Percentiles rank a stretch among this genome's conserved stretches.
phyloP scores from a whole-genome alignment of 768 basidiomycete genomes.

The Phaeolepiota aurea region DNA sequence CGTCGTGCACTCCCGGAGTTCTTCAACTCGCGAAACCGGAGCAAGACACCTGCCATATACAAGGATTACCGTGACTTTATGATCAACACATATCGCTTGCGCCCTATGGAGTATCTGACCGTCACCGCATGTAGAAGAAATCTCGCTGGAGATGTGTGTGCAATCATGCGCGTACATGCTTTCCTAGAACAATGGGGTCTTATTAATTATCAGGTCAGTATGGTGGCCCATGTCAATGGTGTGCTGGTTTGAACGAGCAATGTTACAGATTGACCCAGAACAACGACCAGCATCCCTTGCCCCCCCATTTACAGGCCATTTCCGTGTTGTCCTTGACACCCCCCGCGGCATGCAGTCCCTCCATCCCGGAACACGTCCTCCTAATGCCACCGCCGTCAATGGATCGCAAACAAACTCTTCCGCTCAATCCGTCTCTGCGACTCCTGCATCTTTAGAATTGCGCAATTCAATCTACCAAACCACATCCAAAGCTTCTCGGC shows the following conservation, averaged over 20 bases:
- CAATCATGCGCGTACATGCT: constrained; percentile 97
- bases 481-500: constrained; percentile 73
- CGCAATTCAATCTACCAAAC: constrained; percentile 86
- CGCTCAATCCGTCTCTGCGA: constrained; percentile 22
- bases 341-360: constrained; percentile 93
- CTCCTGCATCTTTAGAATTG: constrained; percentile 77
- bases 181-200: constrained; percentile 99
- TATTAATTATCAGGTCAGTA: constrained; percentile 91
- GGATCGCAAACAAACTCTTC: constrained; percentile 31
- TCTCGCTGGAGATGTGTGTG: constrained; percentile 95
- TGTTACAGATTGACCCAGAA: constrained; percentile 86
- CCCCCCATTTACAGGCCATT: constrained; percentile 98
- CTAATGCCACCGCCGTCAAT: constrained; percentile 37
- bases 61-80: constrained; percentile 99
- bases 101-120: constrained; percentile 93
- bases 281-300: constrained; percentile 89
- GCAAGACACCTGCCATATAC: constrained; percentile 94
- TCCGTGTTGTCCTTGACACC: constrained; percentile 94
- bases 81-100: constrained; percentile 94
- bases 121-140: constrained; percentile 96
- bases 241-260: constrained; percentile 5
- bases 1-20: constrained; percentile 92
- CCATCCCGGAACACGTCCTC: constrained; percentile 69
- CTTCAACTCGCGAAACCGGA: constrained; percentile 91
- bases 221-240: neutral